These are phyloP conservation scores for Radiomyces spectabilis DNA, from an alignment of 192 early-diverging fungal species.

Conservation along the genomic window DNA sequence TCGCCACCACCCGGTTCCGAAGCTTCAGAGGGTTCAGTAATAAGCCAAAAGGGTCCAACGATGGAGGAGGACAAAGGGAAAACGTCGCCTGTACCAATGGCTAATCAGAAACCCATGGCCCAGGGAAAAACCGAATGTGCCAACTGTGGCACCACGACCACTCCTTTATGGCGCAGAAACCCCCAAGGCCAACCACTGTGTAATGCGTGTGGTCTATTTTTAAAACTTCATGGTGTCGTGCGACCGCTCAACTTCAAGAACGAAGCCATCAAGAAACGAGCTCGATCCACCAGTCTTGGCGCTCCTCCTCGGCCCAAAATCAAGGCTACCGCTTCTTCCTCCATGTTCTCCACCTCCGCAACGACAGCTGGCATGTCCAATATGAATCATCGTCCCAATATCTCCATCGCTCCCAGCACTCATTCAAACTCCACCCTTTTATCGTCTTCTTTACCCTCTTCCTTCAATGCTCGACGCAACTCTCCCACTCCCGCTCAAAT, in stretches of 20 bases:
- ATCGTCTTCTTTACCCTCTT: not conserved
- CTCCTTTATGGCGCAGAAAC: constrained; percentile 93
- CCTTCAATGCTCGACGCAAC: not conserved
- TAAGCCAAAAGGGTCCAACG: not conserved
- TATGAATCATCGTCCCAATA: not conserved
- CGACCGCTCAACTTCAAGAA: constrained; percentile 86
- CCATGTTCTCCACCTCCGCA: not conserved
- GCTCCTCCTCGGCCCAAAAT: not conserved
- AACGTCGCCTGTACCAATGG: not conserved
- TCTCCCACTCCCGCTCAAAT: not conserved
- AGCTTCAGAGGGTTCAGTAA: not conserved
- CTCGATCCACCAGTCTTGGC: constrained; percentile 36
- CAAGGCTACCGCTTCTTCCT: not conserved
- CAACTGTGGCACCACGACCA: constrained; percentile 53
- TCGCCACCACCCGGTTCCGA: not conserved
- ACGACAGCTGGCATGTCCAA: not conserved
- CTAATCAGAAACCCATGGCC: not conserved
- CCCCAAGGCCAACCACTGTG: constrained; percentile 85
- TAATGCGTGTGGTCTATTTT: constrained; percentile 95
- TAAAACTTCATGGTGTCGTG: constrained; percentile 86
- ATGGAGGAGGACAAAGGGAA: not conserved
- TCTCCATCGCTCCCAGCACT: not conserved
- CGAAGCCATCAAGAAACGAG: constrained; percentile 86
- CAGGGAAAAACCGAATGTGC: constrained; percentile 4
- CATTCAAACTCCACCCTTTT: not conserved